Percentiles rank a stretch among this genome's conserved stretches.
Evolutionary conservation across 805 yeast species (phyloP).

Genomic region (Spencermartinsiella europaea): DNA sequence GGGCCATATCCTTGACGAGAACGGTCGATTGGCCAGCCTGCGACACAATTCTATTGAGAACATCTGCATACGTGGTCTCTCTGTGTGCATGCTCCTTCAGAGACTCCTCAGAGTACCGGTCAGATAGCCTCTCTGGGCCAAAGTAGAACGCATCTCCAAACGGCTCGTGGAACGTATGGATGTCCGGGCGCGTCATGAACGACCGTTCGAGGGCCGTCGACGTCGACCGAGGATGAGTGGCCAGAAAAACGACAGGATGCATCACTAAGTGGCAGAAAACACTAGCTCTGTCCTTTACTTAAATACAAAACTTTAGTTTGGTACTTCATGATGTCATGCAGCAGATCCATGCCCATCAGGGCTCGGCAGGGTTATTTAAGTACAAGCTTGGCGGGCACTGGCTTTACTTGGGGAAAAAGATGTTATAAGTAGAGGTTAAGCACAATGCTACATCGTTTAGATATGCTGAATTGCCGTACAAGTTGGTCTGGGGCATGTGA

Average conservation of each 20-base stretch:
- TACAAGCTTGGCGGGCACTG: no score
- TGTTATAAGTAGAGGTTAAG: no score
- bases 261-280: no score
- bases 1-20: conserved; percentile 27
- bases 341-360: no score
- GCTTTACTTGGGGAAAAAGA: no score
- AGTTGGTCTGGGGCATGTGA: no score
- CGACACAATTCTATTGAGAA: conserved; percentile 10
- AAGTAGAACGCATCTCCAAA: conserved; percentile 27
- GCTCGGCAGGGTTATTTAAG: no score
- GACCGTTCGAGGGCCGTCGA: conserved; percentile 26
- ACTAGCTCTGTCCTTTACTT: no score
- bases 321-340: no score
- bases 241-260: conserved; percentile 16
- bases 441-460: no score
- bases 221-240: conserved; percentile 26
- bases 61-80: conserved; percentile 18
- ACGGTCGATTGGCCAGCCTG: conserved; percentile 5
- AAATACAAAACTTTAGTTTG: no score
- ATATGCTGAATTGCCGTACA: no score
- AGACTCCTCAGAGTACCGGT: conserved; percentile 18
- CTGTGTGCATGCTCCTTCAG: conserved; percentile 9
- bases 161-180: conserved; percentile 24
- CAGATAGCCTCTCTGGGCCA: conserved; percentile 24
- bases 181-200: conserved; percentile 21